A percentile compares a stretch with the other conserved stretches of the same genome.
These are phyloP conservation scores for Podospora conica DNA, from an alignment of 495 filamentous ascomycete genomes.

Conservation along the genomic window DNA sequence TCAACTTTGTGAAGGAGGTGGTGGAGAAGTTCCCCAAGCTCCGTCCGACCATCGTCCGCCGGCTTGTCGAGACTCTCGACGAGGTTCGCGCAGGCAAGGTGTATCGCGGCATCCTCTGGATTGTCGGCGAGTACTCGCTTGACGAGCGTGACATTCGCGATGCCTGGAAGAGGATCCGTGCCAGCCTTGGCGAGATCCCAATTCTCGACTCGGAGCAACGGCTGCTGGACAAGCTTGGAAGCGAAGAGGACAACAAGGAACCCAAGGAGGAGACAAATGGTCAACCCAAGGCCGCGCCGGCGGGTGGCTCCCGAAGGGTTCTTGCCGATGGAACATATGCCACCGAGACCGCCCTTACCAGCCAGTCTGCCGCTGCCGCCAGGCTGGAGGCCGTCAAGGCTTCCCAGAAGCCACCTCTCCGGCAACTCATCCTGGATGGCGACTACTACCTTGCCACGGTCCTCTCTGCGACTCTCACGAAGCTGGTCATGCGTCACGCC, in stretches of 20 bases:
- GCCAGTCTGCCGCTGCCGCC: conserved; percentile 79
- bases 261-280: conserved; percentile 73
- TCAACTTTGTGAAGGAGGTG: conserved; percentile 97
- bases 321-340: conserved; percentile 96
- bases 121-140: conserved; percentile 93
- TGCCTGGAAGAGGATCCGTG: conserved; percentile 92
- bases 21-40: conserved; percentile 96
- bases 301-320: conserved; percentile 82
- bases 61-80: conserved; percentile 82
- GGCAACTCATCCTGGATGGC: conserved; percentile 92
- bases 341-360: conserved; percentile 92
- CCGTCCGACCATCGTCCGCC: conserved; percentile 75
- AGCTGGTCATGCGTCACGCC: conserved; percentile 96
- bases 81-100: conserved; percentile 97
- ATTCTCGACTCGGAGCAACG: conserved; percentile 95
- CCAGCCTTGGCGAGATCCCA: conserved; percentile 93
- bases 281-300: conserved; percentile 62
- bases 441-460: conserved; percentile 97
- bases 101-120: conserved; percentile 94
- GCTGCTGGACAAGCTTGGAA: conserved; percentile 62
- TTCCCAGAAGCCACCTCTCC: conserved; percentile 90
- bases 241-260: conserved; percentile 50
- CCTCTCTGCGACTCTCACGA: conserved; percentile 89
- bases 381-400: conserved; percentile 95
- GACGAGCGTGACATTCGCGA: conserved; percentile 92